A percentile compares a stretch with the other conserved stretches of the same genome.
These are phyloP conservation scores for Tricholoma terreum DNA, from an alignment of 768 basidiomycete species.

Conservation along the genomic window DNA sequence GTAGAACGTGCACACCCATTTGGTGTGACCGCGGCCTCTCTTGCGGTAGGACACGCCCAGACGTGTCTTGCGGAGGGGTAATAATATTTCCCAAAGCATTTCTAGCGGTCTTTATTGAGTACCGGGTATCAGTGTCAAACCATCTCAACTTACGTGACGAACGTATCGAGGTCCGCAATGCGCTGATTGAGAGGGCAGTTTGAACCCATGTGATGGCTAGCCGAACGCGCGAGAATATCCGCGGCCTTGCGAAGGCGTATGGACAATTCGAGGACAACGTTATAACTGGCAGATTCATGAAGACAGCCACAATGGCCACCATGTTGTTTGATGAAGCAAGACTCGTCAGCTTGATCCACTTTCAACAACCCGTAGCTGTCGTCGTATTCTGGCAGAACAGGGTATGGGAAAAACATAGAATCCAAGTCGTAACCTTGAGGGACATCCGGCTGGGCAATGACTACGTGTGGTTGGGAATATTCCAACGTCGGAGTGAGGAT, in stretches of 20 bases:
- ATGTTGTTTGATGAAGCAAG: slow-evolving; percentile 26
- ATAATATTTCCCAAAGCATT: slow-evolving; percentile 39
- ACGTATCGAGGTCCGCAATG: slow-evolving; percentile 49
- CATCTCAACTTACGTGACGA: slow-evolving; percentile 44
- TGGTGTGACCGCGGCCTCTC: slow-evolving; percentile 11
- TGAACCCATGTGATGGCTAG: slow-evolving; percentile 36
- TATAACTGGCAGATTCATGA: slow-evolving; percentile 51
- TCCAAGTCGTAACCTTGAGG: slow-evolving; percentile 40
- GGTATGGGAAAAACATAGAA: slow-evolving; percentile 39
- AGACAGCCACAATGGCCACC: slow-evolving; percentile 55
- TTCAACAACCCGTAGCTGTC: slow-evolving; percentile 17
- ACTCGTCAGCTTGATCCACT: slow-evolving; percentile 18
- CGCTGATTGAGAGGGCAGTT: slow-evolving; percentile 40
- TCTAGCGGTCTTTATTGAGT: slow-evolving; percentile 25
- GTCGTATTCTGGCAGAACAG: slow-evolving; percentile 24
- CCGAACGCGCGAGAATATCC: slow-evolving; percentile 47
- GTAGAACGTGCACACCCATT: slow-evolving; percentile 3
- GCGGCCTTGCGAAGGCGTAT: slow-evolving; percentile 58
- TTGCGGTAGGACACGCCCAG: slow-evolving; percentile 9
- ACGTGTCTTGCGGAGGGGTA: slow-evolving; percentile 24
- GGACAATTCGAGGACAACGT: slow-evolving; percentile 62
- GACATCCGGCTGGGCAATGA: slow-evolving; percentile 24
- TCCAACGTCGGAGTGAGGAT: slow-evolving; percentile 48
- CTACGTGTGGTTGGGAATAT: slow-evolving; percentile 29
- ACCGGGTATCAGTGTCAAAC: not conserved